Evolutionary conservation across 257 asterid genomes (phyloP).

Genomic region (Coffea canephora): DNA sequence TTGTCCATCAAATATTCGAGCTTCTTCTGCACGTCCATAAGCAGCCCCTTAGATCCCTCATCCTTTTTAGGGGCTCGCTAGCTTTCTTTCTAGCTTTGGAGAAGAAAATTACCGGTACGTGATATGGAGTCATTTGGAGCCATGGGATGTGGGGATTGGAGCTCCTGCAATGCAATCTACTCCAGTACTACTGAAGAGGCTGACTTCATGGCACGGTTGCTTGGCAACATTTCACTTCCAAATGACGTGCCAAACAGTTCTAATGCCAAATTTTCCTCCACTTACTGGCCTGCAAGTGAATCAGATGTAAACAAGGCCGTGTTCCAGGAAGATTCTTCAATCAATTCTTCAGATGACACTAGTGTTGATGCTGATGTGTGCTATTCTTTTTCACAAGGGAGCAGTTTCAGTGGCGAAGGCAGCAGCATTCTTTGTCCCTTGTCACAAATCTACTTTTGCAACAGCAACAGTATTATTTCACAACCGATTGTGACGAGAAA

Average conservation of each 20-base stretch:
- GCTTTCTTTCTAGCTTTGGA: not conserved
- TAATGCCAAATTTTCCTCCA: conserved; percentile 16
- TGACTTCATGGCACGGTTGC: conserved; percentile 54
- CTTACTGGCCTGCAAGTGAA: conserved; percentile 30
- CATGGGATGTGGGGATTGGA: conserved; percentile 45
- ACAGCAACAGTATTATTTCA: not conserved
- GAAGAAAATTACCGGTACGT: too few species aligned
- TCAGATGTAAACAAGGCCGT: not conserved
- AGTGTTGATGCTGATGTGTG: conserved; percentile 5
- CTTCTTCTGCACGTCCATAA: conserved; percentile 10
- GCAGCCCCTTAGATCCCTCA: not conserved
- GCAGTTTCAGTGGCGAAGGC: conserved; percentile 26
- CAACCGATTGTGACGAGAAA: not conserved
- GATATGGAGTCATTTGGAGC: conserved; percentile 46
- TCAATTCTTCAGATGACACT: conserved; percentile 28
- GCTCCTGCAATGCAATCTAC: conserved; percentile 36
- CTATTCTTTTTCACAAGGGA: conserved; percentile 29
- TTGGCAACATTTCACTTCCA: conserved; percentile 40
- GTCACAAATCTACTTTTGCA: conserved; percentile 16
- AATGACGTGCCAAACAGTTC: conserved; percentile 32
- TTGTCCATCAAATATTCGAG: conserved; percentile 18
- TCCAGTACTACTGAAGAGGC: conserved; percentile 35
- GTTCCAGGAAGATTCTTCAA: not conserved
- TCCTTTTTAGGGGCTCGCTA: not conserved
- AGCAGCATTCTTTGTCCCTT: conserved; percentile 17